A percentile compares a stretch with the other conserved stretches of the same genome.
Conservation (phyloP, 2,329 filamentous ascomycete genomes). For the Colletotrichum incanum region DNA sequence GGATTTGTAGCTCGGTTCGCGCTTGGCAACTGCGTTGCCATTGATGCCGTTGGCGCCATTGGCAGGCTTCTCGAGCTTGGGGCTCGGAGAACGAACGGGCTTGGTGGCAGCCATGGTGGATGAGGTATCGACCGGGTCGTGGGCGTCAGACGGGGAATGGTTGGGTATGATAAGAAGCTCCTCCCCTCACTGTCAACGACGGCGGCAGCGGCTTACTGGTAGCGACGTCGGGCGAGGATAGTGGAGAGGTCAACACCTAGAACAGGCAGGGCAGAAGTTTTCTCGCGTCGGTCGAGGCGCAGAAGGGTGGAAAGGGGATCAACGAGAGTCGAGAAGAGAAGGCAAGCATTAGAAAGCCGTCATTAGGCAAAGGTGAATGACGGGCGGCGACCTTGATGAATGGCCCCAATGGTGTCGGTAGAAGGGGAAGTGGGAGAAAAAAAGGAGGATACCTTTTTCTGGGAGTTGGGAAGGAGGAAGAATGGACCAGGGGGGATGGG, state of each 20-base stretch:
- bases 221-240: slow-evolving; percentile 24
- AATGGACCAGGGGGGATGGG: slow-evolving; percentile 41
- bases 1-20: slow-evolving; percentile 76
- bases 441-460: slow-evolving; percentile 25
- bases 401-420: slow-evolving; percentile 19
- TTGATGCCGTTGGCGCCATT: slow-evolving; percentile 28
- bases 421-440: slow-evolving; percentile 10
- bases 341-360: slow-evolving; percentile 58
- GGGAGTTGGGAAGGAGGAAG: slow-evolving; percentile 27
- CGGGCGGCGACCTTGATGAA: slow-evolving; percentile 42
- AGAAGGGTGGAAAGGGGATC: slow-evolving; percentile 21
- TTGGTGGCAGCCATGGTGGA: slow-evolving; percentile 37
- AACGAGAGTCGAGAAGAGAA: slow-evolving; percentile 62
- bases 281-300: slow-evolving; percentile 13
- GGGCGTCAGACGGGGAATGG: neutral
- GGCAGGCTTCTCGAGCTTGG: slow-evolving; percentile 51
- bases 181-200: slow-evolving; percentile 15
- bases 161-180: neutral
- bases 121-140: neutral
- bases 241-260: slow-evolving; percentile 9
- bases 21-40: slow-evolving; percentile 48
- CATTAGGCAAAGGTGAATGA: slow-evolving; percentile 45
- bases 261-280: slow-evolving; percentile 9
- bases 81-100: slow-evolving; percentile 34
- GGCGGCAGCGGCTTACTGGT: slow-evolving; percentile 4